A percentile compares a stretch with the other conserved stretches of the same genome.
Evolutionary conservation across 306 rosid genomes (phyloP).

Genomic region (Styphnolobium japonicum): DNA sequence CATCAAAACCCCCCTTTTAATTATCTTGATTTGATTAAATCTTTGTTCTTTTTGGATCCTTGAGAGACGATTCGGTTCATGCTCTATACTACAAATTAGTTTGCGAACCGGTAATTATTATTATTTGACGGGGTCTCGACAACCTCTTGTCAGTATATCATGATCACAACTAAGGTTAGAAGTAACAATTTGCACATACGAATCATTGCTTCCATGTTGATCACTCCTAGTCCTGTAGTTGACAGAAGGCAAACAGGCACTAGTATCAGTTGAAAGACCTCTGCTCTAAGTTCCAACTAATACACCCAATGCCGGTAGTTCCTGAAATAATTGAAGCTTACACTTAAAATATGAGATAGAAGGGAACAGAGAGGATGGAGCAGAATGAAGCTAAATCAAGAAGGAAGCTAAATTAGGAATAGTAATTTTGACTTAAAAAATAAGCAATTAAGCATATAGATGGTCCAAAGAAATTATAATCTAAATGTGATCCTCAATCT

Average conservation of each 20-base stretch:
- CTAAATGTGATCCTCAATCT: background rate
- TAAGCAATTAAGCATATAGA: background rate
- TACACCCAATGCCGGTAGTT: slow-evolving; percentile 86
- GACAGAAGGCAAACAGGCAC: slow-evolving; percentile 73
- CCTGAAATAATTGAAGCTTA: slow-evolving; percentile 52
- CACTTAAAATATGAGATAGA: slow-evolving; percentile 17
- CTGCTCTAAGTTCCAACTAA: slow-evolving; percentile 95
- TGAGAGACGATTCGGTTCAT: too few relatives aligned
- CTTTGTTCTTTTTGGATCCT: too few relatives aligned
- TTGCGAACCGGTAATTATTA: too few relatives aligned
- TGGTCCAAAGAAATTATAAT: background rate
- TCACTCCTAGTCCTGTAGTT: slow-evolving; percentile 67
- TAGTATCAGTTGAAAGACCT: slow-evolving; percentile 78
- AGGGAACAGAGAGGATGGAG: background rate
- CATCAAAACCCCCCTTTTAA: too few relatives aligned
- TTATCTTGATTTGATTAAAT: too few relatives aligned
- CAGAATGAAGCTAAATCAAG: too few relatives aligned
- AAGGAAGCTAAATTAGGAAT: background rate
- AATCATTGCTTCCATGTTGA: slow-evolving; percentile 89
- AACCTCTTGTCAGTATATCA: too few relatives aligned
- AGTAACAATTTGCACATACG: slow-evolving; percentile 53
- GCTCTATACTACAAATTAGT: too few relatives aligned
- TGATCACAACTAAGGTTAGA: background rate
- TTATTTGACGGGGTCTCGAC: too few relatives aligned
- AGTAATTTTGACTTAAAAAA: background rate